Evolutionary conservation across 306 rosid species (phyloP).

Genomic region (Pyrus pyrifolia): DNA sequence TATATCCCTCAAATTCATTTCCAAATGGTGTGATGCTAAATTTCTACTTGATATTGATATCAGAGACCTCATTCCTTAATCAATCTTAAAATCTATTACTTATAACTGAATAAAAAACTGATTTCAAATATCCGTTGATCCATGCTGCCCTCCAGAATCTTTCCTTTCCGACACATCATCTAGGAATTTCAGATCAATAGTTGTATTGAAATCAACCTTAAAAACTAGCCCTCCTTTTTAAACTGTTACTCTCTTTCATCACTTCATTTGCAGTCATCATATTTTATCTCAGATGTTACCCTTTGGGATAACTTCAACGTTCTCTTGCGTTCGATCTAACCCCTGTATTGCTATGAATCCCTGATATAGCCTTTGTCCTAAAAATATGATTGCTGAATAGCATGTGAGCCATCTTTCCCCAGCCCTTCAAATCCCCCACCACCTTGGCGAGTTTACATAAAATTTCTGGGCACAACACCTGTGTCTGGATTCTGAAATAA

Average conservation of each 20-base stretch:
- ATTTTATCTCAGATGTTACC: neutral
- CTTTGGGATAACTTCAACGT: neutral
- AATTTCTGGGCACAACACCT: neutral
- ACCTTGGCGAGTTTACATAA: neutral
- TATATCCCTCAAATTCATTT: neutral
- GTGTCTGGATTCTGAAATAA: neutral
- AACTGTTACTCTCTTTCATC: neutral
- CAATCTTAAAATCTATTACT: neutral
- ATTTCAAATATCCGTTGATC: neutral
- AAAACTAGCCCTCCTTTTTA: neutral
- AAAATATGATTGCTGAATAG: neutral
- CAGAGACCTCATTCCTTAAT: neutral
- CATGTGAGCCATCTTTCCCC: neutral
- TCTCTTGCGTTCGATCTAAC: neutral
- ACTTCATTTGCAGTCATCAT: neutral
- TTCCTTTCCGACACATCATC: neutral
- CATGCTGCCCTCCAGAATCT: neutral
- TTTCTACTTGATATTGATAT: neutral
- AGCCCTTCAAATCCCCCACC: neutral
- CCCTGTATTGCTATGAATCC: neutral
- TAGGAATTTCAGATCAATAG: neutral
- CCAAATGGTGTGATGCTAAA: neutral
- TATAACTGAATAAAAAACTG: neutral
- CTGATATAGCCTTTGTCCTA: neutral
- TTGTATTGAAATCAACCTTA: neutral